Evolutionary conservation across 2,329 filamentous ascomycete species (phyloP), one percentile per base, ranked within the genome.

Genomic region (Knufia petricola): DNA sequence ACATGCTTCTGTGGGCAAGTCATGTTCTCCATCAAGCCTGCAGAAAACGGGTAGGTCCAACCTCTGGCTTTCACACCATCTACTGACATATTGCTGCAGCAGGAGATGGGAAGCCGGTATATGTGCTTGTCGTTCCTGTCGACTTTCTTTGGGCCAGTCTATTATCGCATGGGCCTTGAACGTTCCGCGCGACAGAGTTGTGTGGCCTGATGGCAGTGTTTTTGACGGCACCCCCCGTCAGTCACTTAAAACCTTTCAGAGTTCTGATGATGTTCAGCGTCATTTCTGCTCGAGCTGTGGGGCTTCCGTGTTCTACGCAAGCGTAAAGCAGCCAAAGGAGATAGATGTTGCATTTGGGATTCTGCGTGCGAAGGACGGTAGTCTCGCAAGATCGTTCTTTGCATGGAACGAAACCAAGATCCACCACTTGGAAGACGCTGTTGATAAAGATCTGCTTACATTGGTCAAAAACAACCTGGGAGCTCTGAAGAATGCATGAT

Each of bases 201-300:
- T 15, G 3, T 44, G 28, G n/a, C 24, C 41, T 19, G 41, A 44
- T 31, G 41, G 41, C 8, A 12, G 12, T n/a, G 28, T 17, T 31
- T 44, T 17, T 32, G 24, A 31, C 28, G 41, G 28, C 17, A 26
- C 7, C 4, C 12, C 19, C 19, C 8, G 3, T n/a, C 12, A 32
- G 15, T 31, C 24, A 8, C 17, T 32, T 7, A 44, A 44, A 26
- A 17, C 9, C 17, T 44, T 31, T 21, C 24, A 32, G 9, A 44
- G 41, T 21, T 44, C 41, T 17, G 41, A 30, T 2, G 26, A 20
- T 8, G 28, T 26, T 19, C 7, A n/a, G 13, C 41, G 41, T n/a
- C 19, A 19, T 13, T 74, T 73, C 56, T 75, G 72, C 54, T 62
- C 63, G 3, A 60, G 36, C 0, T 75, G 72, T 52, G 71, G 70